phyloP scores from a whole-genome alignment of 768 basidiomycete species.

The Bullera alba region DNA sequence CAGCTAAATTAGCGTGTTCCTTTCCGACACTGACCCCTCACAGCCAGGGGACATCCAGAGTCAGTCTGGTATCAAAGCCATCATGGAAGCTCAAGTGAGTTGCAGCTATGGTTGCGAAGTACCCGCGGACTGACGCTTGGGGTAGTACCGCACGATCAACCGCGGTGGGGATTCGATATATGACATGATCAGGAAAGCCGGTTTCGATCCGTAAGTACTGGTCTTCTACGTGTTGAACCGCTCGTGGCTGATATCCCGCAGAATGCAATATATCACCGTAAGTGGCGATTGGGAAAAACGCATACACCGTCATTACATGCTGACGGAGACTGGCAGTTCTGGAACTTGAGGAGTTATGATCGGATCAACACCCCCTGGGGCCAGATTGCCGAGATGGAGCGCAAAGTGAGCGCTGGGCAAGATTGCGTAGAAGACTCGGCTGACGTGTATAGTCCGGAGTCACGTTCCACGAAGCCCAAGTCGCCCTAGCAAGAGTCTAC shows the following conservation, averaged over 20 bases:
- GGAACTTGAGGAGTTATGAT: constrained; percentile 85
- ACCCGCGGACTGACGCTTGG: neutral
- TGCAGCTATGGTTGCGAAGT: too few species aligned
- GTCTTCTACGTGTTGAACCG: constrained; percentile 1
- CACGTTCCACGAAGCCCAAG: constrained; percentile 75
- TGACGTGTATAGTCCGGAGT: constrained; percentile 55
- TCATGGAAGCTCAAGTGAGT: constrained; percentile 62
- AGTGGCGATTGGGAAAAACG: constrained; percentile 53
- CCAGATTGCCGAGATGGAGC: constrained; percentile 65
- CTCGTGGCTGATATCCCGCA: constrained; percentile 10
- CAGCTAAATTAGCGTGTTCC: neutral
- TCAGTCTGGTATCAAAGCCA: constrained; percentile 53
- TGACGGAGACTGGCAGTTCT: constrained; percentile 54
- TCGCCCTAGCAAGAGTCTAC: constrained; percentile 56
- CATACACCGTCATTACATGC: neutral
- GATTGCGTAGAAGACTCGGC: neutral
- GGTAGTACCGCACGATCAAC: constrained; percentile 64
- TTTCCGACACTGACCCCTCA: neutral
- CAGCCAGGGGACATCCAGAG: constrained; percentile 65
- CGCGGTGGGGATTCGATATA: constrained; percentile 81
- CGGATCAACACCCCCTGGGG: constrained; percentile 61
- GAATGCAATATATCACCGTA: constrained; percentile 32
- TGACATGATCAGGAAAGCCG: constrained; percentile 67
- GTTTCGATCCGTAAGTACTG: constrained; percentile 52
- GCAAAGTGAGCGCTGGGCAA: constrained; percentile 37